phyloP scores from a whole-genome alignment of 2,329 filamentous ascomycete genomes.

The Fusarium continuum region DNA sequence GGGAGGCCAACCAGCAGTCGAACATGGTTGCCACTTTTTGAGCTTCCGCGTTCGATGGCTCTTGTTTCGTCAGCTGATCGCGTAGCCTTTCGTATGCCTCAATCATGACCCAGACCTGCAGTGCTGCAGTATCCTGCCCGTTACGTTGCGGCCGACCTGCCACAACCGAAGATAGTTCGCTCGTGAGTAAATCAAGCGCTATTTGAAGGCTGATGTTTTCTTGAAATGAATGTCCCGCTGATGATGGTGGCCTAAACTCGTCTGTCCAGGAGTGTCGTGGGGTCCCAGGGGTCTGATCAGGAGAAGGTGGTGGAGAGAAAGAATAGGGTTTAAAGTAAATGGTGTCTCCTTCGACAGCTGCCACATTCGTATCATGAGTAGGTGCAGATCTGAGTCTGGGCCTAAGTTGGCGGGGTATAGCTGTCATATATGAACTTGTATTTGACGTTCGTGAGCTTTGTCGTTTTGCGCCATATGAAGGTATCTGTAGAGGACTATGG shows the following conservation, averaged over 20 bases:
- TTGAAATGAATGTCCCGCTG: constrained; percentile 31
- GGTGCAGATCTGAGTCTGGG: constrained; percentile 45
- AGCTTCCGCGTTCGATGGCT: constrained; percentile 47
- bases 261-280: constrained; percentile 17
- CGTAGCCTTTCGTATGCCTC: constrained; percentile 65
- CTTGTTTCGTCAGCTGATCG: constrained; percentile 54
- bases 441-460: constrained; percentile 16
- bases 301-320: constrained; percentile 50
- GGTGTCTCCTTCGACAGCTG: constrained; percentile 58
- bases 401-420: constrained; percentile 30
- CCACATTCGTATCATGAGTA: constrained; percentile 58
- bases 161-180: constrained; percentile 58
- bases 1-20: constrained; percentile 60
- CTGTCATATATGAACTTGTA: constrained; percentile 36
- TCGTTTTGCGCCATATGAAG: constrained; percentile 16
- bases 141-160: constrained; percentile 38
- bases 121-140: constrained; percentile 51
- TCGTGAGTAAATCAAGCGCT: constrained; percentile 60
- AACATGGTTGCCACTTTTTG: constrained; percentile 52
- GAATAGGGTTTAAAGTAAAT: constrained; percentile 59
- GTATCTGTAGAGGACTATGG: constrained; percentile 28
- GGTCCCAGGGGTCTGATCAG: constrained; percentile 32
- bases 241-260: constrained; percentile 21
- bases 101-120: constrained; percentile 67
- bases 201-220: constrained; percentile 59